Percentiles rank a stretch among this genome's conserved stretches.
phyloP scores from a whole-genome alignment of 306 rosid genomes.

The Ormosia emarginata region DNA sequence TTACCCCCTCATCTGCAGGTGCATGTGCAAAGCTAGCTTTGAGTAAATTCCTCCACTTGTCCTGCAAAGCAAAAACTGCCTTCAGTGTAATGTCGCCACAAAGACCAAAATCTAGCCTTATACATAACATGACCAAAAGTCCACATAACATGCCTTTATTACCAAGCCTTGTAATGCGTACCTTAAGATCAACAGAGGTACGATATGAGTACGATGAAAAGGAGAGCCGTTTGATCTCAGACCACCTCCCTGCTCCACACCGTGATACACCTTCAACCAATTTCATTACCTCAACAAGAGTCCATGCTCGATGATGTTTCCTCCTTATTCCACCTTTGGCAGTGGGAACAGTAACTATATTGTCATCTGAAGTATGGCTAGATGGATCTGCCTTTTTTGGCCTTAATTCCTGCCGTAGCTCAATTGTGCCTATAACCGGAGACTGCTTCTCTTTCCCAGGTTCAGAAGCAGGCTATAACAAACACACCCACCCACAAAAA shows the following conservation, averaged over 20 bases:
- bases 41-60: slow-evolving; percentile 97
- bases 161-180: slow-evolving; percentile 9
- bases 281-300: slow-evolving; percentile 82
- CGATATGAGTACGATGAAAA: slow-evolving; percentile 85
- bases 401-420: slow-evolving; percentile 39
- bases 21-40: slow-evolving; percentile 79
- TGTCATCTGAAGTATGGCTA: slow-evolving; percentile 49
- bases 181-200: slow-evolving; percentile 99
- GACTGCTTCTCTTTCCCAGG: slow-evolving; percentile 46
- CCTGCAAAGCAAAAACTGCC: slow-evolving; percentile 51
- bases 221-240: slow-evolving; percentile 89
- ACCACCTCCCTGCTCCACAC: slow-evolving; percentile 98
- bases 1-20: slow-evolving; percentile 82
- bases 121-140: background rate
- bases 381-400: slow-evolving; percentile 43
- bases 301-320: slow-evolving; percentile 97
- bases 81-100: background rate
- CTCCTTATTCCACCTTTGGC: slow-evolving; percentile 89
- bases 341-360: slow-evolving; percentile 49
- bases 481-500: slow-evolving; percentile 8
- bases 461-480: slow-evolving; percentile 45
- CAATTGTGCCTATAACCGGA: slow-evolving; percentile 29
- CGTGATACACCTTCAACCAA: slow-evolving; percentile 87
- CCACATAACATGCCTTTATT: background rate
- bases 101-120: background rate